Evolutionary conservation across 2,329 filamentous ascomycete species (phyloP).

Genomic region (Claviceps quebecensis): DNA sequence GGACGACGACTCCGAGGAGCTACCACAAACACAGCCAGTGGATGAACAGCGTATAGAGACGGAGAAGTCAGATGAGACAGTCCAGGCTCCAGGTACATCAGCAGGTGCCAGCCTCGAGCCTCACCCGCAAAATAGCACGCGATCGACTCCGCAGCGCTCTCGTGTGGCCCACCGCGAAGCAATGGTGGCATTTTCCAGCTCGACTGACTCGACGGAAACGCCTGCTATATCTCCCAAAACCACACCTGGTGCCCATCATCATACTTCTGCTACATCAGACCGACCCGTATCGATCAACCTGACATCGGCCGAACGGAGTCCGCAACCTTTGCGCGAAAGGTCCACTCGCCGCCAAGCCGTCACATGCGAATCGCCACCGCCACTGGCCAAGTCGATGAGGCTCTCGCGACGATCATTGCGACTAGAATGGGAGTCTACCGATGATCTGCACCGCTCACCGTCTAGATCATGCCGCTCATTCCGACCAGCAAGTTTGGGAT

Average conservation of each 20-base stretch:
- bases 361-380: constrained; percentile 16
- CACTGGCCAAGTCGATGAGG: constrained; percentile 9
- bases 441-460: constrained; percentile 32
- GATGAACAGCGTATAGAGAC: background rate
- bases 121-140: background rate
- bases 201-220: constrained; percentile 27
- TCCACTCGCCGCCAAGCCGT: constrained; percentile 4
- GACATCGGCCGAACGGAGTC: constrained; percentile 12
- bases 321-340: constrained; percentile 9
- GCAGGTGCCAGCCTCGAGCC: background rate
- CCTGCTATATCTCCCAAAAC: constrained; percentile 23
- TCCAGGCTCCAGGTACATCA: background rate
- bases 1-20: background rate
- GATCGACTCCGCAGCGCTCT: constrained; percentile 9
- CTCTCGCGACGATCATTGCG: constrained; percentile 14
- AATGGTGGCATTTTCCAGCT: constrained; percentile 20
- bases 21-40: background rate
- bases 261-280: constrained; percentile 14
- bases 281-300: constrained; percentile 10
- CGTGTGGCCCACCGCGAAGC: constrained; percentile 6
- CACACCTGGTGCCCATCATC: constrained; percentile 19
- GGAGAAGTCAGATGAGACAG: background rate
- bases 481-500: constrained; percentile 13
- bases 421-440: constrained; percentile 30
- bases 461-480: constrained; percentile 15